Percentiles rank a stretch among this genome's conserved stretches.
phyloP scores from a whole-genome alignment of 2,329 filamentous ascomycete species.

The Monilinia vaccinii-corymbosi region DNA sequence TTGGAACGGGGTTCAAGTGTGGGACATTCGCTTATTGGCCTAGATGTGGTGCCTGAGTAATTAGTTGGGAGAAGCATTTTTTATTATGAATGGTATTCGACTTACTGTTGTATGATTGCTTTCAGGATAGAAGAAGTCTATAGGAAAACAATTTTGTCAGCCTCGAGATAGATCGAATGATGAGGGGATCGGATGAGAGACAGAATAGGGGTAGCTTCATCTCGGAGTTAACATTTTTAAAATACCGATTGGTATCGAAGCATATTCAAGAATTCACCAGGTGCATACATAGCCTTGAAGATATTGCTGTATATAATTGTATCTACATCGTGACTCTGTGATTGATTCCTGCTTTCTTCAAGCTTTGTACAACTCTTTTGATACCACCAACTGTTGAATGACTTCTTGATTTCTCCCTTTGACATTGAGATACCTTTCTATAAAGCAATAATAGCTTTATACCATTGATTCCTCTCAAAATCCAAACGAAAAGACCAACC shows the following conservation, averaged over 20 bases:
- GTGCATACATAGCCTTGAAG: neutral
- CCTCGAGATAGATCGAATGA: neutral
- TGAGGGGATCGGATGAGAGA: neutral
- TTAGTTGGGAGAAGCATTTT: neutral
- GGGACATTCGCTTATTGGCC: neutral
- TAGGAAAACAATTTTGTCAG: neutral
- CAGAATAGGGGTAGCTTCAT: neutral
- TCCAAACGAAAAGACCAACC: neutral
- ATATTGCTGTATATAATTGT: neutral
- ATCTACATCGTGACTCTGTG: neutral
- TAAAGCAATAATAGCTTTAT: rapidly evolving
- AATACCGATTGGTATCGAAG: neutral
- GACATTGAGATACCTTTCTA: neutral
- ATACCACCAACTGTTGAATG: neutral
- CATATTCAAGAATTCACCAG: neutral
- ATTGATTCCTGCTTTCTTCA: neutral
- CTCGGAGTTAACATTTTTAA: neutral
- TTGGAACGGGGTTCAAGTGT: neutral
- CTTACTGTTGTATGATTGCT: neutral
- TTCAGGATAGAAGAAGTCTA: neutral
- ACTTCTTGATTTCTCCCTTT: neutral
- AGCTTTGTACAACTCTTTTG: neutral
- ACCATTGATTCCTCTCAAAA: neutral
- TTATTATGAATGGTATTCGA: neutral
- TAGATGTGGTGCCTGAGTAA: neutral